Base-by-base conservation (phyloP, 1,139 yeast species). In the Geotrichum aggregatum region DNA sequence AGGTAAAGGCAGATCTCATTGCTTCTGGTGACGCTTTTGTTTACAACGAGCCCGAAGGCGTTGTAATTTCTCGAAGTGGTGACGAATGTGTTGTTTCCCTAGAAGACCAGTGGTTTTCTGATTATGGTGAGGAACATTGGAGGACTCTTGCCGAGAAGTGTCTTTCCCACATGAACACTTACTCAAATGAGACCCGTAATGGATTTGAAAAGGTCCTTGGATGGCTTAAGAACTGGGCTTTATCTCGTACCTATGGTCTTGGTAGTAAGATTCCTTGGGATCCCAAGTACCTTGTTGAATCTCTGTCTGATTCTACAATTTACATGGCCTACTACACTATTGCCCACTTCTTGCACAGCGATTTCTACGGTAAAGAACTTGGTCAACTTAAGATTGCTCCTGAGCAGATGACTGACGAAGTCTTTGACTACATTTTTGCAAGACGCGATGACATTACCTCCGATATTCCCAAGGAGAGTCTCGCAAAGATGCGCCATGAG, bases 141-240 rank as follows among this genome's bases (percentile, higher is more conserved):
- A 86, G 86, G 68, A 71, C 76, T n/a, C 80, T 81, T 69, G 95
- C 98, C 52, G 76, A 84, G 59, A 94, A 86, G 62, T 86, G 96
- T 69, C 78, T 94, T 61, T 77, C 76, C 44, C 68, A 71, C 59
- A 83, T 94, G 94, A 80, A 87, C 70, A 80, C 94, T 19, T 92
- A 79, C 75, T 77, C 84, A 50, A 76, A 83, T 54, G 98, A 92
- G 75, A 87, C 95, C 50, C 80, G 87, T 67, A 82, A 92, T 66
- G 96, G 95, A 6, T 91, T 92, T 65, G 96, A 91, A 72, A 92
- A 91, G 71, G 96, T 87, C 54, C 77, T 94, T 62, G 95, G 85
- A 61, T 94, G 99, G 99, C 81, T 94, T 67, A 87, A 86, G 74
- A 91, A 89, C 75, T 94, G 99, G 99, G 98, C 99, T 50, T 87